Base-by-base conservation (phyloP, 225 moss, liverwort and hornwort species). In the Takakia lepidozioides region DNA sequence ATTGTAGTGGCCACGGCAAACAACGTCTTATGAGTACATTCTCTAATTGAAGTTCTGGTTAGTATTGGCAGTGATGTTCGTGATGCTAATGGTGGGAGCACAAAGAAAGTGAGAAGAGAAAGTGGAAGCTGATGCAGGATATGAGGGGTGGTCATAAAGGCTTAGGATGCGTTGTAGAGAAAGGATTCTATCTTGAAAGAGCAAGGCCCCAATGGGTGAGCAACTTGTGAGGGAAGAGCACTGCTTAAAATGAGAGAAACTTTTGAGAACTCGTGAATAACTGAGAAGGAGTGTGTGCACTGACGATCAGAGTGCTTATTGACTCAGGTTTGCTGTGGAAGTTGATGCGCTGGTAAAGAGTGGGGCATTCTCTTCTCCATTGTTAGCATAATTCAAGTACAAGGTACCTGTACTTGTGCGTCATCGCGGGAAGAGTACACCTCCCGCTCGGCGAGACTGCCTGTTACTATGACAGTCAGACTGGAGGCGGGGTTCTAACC, bases 281-380 rank as follows among this genome's bases (percentile, higher is more conserved):
- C 11, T 8, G 2, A 32, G 27, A 3, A 10, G n/a, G 11, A 40
- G 18, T 53, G 4, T 32, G 32, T 32, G 32, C 32, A 32, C 11
- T 32, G 32, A 11, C 8, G n/a, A n/a, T n/a, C n/a, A n/a, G n/a
- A n/a, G n/a, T n/a, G 24, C 42, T 2, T 8, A 23, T 8, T 46
- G 25, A 9, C 34, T 22, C 49, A 60, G 60, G 43, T 51, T 60
- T 24, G 17, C 51, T 21, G 41, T 34, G 29, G 60, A 60, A 37
- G 19, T 60, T 9, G 60, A 60, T 34, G 3, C 3, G 15, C n/a
- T 60, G 25, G 48, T 60, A 7, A 52, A 60, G 29, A 34, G 26
- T 34, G 60, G 60, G 7, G 42, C 50, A 50, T 18, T 50, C 3
- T 15, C 49, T n/a, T n/a, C n/a, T n/a, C n/a, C n/a, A n/a, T n/a